Percentiles rank a stretch among this genome's conserved stretches.
These are phyloP conservation scores for Mortierella sp. DNA, from an alignment of 371 early-diverging fungal genomes.

Conservation along the genomic window DNA sequence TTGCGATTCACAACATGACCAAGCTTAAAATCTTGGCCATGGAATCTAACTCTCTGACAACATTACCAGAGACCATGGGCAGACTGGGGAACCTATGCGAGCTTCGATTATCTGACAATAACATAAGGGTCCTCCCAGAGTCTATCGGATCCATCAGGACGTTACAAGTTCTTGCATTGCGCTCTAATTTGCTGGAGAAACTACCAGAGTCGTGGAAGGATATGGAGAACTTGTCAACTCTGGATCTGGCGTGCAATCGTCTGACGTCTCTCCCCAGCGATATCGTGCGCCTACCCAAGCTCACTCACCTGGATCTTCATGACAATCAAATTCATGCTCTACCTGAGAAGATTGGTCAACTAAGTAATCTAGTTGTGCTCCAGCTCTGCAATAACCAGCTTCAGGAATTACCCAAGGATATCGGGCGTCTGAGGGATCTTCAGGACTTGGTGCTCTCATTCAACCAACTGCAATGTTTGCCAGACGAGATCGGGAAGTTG, in stretches of 20 bases:
- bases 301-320: conserved; percentile 70
- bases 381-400: conserved; percentile 71
- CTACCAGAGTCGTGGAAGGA: conserved; percentile 61
- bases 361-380: conserved; percentile 63
- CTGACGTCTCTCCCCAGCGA: conserved; percentile 50
- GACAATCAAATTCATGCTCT: conserved; percentile 67
- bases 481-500: conserved; percentile 77
- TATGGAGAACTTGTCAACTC: conserved; percentile 59
- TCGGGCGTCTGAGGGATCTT: conserved; percentile 71
- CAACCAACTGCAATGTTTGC: conserved; percentile 69
- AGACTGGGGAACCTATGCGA: conserved; percentile 59
- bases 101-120: conserved; percentile 54
- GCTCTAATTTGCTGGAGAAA: conserved; percentile 63
- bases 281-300: conserved; percentile 59
- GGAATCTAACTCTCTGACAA: conserved; percentile 62
- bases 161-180: conserved; percentile 61
- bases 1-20: conserved; percentile 62
- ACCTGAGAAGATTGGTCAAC: conserved; percentile 64
- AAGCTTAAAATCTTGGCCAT: conserved; percentile 63
- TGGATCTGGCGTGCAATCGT: conserved; percentile 60
- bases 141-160: conserved; percentile 61
- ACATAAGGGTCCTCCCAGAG: conserved; percentile 57
- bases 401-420: conserved; percentile 70
- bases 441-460: conserved; percentile 68
- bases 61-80: conserved; percentile 57